Base-by-base conservation (phyloP, 2,329 filamentous ascomycete genomes). In the Fusarium camptoceras region DNA sequence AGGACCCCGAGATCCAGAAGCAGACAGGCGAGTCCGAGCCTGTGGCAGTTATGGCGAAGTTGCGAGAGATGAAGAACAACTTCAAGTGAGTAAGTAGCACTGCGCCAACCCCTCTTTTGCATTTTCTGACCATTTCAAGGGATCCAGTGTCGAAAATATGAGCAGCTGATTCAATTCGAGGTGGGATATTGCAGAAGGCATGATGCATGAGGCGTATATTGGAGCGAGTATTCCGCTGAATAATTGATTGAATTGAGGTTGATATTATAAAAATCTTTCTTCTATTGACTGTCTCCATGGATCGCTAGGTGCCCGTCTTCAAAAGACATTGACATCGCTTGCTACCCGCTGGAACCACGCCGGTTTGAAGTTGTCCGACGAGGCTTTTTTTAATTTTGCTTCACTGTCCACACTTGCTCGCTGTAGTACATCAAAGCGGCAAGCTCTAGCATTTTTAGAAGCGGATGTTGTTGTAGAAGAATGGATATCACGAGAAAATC, bases 61-160 rank as follows among this genome's bases (percentile, higher is more conserved):
- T 98, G 75, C 87, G 96, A 57, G 93, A 97, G 81, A 91, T 97
- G 91, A 99, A 98, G 89, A 94, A 97, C 78, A 88, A 85, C 79
- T 89, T 89, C 80, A 87, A 86, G 83, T 88, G 82, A 87, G 85
- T 83, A 79, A 78, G 78, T 81, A 70, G 47, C 15, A 7, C 37
- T 18, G n/a, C 9, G 15, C 12, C 9, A 12, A 37, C 34, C 18
- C 22, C 18, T 9, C 39, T 37, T 20, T 31, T 12, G 5, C 34
- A 42, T 11, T 18, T 18, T 24, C 55, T 74, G 12, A 75, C 55
- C 8, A 39, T 47, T 43, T 34, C 2, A 20, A 41, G 76, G 65
- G 59, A 48, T 46, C 70, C 72, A 4, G 74, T 77, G 47, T 64
- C 78, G 6, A 80, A 80, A 67, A 78, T 80, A 42, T 81, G 68